These are phyloP conservation scores for Diaporthe vaccinii DNA, from an alignment of 2,329 filamentous ascomycete species.

Conservation along the genomic window DNA sequence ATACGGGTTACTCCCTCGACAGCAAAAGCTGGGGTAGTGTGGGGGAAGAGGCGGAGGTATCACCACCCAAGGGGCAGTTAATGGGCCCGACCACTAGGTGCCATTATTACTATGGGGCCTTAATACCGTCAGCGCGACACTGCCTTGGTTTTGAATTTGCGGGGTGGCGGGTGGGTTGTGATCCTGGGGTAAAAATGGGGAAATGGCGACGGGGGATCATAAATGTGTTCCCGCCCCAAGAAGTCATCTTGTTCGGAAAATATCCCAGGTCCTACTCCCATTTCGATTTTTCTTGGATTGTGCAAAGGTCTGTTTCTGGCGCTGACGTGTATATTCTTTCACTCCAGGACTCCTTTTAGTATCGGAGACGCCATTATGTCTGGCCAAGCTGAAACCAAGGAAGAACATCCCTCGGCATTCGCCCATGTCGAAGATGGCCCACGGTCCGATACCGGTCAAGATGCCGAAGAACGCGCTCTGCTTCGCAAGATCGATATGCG, in stretches of 20 bases:
- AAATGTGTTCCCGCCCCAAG: background rate
- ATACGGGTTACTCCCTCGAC: background rate
- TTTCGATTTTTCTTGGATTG: too few species aligned
- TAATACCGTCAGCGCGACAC: background rate
- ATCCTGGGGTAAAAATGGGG: constrained; percentile 26
- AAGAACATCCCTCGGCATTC: background rate
- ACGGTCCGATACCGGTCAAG: constrained; percentile 6
- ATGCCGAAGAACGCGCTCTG: constrained; percentile 31
- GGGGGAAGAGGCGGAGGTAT: background rate
- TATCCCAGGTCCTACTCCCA: background rate
- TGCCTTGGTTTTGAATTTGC: constrained; percentile 20
- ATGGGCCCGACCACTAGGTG: background rate
- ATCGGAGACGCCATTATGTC: background rate
- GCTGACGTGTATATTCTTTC: background rate
- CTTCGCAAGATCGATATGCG: constrained; percentile 54
- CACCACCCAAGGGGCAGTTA: background rate
- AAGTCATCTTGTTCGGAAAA: too few species aligned
- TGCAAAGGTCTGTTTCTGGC: too few species aligned
- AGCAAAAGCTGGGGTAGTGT: constrained; percentile 19
- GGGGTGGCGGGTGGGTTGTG: constrained; percentile 4
- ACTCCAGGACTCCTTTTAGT: background rate
- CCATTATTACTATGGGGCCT: constrained; percentile 12
- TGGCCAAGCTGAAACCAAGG: background rate
- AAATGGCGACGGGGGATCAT: background rate
- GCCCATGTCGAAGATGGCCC: background rate